Percentiles rank a stretch among this genome's conserved stretches.
Conservation (phyloP, 2,329 filamentous ascomycete genomes). For the Geosmithia flava region DNA sequence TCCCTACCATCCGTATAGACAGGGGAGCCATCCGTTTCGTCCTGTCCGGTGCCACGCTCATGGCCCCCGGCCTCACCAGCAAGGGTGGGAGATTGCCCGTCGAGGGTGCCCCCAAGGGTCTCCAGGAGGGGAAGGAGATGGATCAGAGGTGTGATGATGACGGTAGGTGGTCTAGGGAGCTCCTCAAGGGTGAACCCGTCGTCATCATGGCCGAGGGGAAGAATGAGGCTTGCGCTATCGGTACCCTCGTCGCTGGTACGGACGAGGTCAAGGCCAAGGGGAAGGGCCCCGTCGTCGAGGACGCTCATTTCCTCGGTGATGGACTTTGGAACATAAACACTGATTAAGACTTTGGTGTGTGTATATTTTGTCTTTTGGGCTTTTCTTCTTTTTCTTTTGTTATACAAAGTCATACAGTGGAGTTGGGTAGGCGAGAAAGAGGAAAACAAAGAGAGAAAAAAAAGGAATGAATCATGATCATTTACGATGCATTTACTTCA, state of each 20-base stretch:
- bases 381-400: background rate
- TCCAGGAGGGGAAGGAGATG: constrained; percentile 28
- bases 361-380: background rate
- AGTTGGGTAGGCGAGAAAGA: too few species aligned
- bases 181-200: constrained; percentile 73
- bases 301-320: constrained; percentile 87
- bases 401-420: background rate
- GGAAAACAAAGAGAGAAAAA: too few species aligned
- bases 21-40: constrained; percentile 95
- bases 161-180: constrained; percentile 49
- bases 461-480: too few species aligned
- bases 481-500: too few species aligned
- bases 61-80: constrained; percentile 88
- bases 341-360: constrained; percentile 20
- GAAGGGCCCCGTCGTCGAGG: constrained; percentile 89
- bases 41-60: constrained; percentile 81
- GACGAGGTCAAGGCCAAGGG: constrained; percentile 88
- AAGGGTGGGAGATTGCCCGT: constrained; percentile 68
- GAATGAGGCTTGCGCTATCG: constrained; percentile 79
- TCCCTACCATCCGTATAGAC: constrained; percentile 81
- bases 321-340: constrained; percentile 68
- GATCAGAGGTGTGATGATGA: constrained; percentile 30
- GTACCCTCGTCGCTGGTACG: constrained; percentile 71
- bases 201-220: constrained; percentile 91
- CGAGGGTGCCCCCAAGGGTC: constrained; percentile 18